A percentile compares a stretch with the other conserved stretches of the same genome.
phyloP scores from a whole-genome alignment of 2,329 filamentous ascomycete species.

The Botryosphaeria dothidea region DNA sequence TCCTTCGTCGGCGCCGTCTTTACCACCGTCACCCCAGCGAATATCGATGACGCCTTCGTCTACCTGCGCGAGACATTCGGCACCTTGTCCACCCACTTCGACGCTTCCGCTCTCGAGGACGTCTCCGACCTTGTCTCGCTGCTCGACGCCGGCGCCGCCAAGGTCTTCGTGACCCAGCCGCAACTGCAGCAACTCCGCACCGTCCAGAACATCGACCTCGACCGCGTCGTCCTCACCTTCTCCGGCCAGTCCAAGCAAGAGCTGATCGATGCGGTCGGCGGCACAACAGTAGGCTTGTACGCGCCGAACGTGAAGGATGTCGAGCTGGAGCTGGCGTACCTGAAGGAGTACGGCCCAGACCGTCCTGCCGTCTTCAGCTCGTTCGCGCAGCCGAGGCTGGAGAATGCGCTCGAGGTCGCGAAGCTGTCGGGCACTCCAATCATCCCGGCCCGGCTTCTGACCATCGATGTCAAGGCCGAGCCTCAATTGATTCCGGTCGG shows the following conservation, averaged over 20 bases:
- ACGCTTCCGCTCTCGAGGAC: conserved; percentile 69
- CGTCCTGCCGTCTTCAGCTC: conserved; percentile 54
- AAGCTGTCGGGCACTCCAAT: conserved; percentile 64
- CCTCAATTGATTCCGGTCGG: conserved; percentile 64
- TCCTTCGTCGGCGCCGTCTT: conserved; percentile 62
- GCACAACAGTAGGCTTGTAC: conserved; percentile 48
- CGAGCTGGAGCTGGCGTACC: conserved; percentile 45
- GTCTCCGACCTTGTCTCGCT: conserved; percentile 75
- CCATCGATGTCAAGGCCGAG: conserved; percentile 63
- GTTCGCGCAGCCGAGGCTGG: conserved; percentile 42
- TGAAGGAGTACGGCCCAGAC: conserved; percentile 52
- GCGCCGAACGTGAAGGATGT: conserved; percentile 45
- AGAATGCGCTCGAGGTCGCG: conserved; percentile 43
- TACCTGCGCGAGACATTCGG: conserved; percentile 61
- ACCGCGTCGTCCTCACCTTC: conserved; percentile 59
- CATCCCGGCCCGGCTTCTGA: conserved; percentile 69
- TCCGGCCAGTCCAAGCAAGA: conserved; percentile 44
- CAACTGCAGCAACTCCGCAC: conserved; percentile 61
- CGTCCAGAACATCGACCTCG: conserved; percentile 54
- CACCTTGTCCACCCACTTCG: conserved; percentile 67
- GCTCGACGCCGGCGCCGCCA: conserved; percentile 81
- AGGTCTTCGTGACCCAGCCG: conserved; percentile 75
- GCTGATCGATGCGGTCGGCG: conserved; percentile 40
- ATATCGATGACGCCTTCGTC: conserved; percentile 47
- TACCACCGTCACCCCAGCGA: conserved; percentile 52